phyloP scores from a whole-genome alignment of 441 rosid species.

The Rhodomyrtus psidioides region DNA sequence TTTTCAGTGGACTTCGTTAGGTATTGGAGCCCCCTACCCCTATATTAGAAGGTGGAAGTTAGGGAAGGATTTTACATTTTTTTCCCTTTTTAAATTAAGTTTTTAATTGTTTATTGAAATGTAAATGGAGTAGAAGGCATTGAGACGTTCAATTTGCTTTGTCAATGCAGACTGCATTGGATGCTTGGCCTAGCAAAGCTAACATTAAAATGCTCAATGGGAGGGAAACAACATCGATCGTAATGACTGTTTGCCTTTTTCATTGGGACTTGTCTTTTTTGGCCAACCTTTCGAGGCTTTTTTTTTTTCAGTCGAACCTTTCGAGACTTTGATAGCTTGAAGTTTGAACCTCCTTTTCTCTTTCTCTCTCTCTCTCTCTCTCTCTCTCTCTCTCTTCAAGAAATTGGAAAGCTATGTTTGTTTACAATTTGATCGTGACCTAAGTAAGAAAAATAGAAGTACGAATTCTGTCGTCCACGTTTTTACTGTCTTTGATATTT shows the following conservation, averaged over 20 bases:
- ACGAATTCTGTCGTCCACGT: background rate
- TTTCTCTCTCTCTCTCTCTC: no score
- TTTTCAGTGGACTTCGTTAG: background rate
- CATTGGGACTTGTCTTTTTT: background rate
- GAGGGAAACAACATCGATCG: background rate
- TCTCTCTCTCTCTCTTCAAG: background rate
- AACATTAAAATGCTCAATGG: background rate
- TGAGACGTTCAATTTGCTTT: background rate
- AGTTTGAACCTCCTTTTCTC: background rate
- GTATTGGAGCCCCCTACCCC: background rate
- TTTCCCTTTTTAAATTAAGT: background rate
- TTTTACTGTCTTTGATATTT: no score
- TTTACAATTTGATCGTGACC: background rate
- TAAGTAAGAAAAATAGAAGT: background rate
- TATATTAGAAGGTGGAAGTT: background rate
- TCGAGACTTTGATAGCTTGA: background rate
- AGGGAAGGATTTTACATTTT: background rate
- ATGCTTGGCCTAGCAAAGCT: background rate
- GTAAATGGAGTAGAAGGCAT: background rate
- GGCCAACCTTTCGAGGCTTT: background rate
- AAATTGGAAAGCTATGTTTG: background rate
- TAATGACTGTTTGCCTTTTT: background rate
- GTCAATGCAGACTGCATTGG: background rate
- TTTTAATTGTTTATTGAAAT: background rate
- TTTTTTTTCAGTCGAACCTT: background rate